Evolutionary conservation across 768 basidiomycete species (phyloP), one percentile per base, ranked within the genome.

Genomic region (Russula earlei): DNA sequence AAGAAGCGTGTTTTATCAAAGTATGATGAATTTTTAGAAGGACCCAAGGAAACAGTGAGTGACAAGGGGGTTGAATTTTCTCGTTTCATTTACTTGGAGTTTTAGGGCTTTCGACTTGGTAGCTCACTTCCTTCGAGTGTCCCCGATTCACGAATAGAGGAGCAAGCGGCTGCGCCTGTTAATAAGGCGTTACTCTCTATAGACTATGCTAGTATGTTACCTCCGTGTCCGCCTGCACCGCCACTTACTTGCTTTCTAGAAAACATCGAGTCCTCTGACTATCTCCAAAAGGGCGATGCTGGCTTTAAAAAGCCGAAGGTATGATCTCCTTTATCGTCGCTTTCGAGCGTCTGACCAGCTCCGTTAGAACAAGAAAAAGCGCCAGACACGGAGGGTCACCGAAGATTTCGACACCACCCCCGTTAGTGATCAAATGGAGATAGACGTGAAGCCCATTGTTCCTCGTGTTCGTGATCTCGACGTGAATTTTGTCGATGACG

Each of bases 231-330:
- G 14, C 22, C 24, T 41, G n/a, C 24, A 9, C 22, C 33, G 22
- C 5, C 17, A 40, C 63, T 71, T 38, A 51, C 22, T 43, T 47
- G 38, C 14, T 54, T 48, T 54, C 54, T 60, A 91, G 92, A 97
- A 76, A 95, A 92, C 62, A 64, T 92, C 22, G 85, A 89, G 62
- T 80, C 78, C 2, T 74, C 79, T n/a, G 96, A 98, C 67, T 97
- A 98, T 64, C 68, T 91, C 7, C 81, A 91, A 69, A 92, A 91
- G 67, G 92, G 91, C 2, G 94, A 98, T 58, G 74, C 83, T 20
- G 93, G 91, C 3, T 98, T 98, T 73, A 98, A 96, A 75, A 97
- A 95, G 68, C 83, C 83, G 4, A 97, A 93, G 77, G 91, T 85
- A 54, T 43, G 72, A 60, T 22, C 45, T 43, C 14, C 49, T 7